These are phyloP conservation scores for Saccharomycopsis malanga DNA, from an alignment of 805 yeast genomes.

Conservation along the genomic window DNA sequence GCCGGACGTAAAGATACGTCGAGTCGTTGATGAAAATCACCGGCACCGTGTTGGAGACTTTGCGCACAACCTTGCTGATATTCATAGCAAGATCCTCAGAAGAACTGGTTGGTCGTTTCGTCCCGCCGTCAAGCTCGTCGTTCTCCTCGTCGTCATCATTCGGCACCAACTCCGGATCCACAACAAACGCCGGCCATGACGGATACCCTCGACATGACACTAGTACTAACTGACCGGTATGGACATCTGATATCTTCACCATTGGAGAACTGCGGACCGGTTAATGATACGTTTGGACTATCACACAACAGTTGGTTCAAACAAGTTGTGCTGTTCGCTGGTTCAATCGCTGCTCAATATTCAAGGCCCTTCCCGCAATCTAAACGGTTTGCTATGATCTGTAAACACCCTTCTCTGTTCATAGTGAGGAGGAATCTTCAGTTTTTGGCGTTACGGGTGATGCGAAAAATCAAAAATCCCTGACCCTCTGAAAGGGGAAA, in stretches of 20 bases:
- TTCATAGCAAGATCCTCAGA: neutral
- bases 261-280: conserved; percentile 1
- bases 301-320: no score
- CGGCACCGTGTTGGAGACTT: conserved; percentile 2
- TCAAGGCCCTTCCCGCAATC: no score
- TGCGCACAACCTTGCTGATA: neutral
- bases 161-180: conserved; percentile 8
- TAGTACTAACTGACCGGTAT: conserved; percentile 15
- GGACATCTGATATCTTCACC: conserved; percentile 15
- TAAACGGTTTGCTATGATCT: no score
- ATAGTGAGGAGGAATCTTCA: no score
- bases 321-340: no score
- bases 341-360: no score
- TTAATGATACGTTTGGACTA: no score
- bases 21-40: conserved; percentile 19
- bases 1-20: conserved; percentile 14
- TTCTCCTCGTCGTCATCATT: conserved; percentile 2
- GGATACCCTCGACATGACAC: conserved; percentile 17
- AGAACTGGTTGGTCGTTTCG: neutral
- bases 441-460: no score
- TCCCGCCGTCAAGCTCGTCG: neutral
- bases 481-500: no score
- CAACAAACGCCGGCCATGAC: conserved; percentile 19
- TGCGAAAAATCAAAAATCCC: no score
- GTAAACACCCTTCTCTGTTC: no score